Conservation (phyloP, 2,329 filamentous ascomycete genomes). For the Monascus ruber region DNA sequence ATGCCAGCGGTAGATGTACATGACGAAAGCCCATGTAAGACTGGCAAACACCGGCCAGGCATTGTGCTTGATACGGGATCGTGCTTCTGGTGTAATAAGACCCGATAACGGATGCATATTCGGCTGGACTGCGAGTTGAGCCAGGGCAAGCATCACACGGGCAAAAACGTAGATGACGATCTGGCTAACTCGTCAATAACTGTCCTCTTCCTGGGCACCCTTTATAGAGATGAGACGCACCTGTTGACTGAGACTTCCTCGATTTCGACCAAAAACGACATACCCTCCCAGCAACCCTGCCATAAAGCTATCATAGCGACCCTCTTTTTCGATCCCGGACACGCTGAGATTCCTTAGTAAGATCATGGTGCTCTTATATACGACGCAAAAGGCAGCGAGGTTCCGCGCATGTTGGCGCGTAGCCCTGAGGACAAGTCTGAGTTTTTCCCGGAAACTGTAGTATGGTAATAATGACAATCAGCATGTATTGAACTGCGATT, state of each 20-base stretch:
- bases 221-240: constrained; percentile 11
- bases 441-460: constrained; percentile 59
- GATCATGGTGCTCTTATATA: constrained; percentile 80
- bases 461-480: not conserved
- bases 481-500: constrained; percentile 2
- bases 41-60: constrained; percentile 91
- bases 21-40: constrained; percentile 82
- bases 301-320: constrained; percentile 71
- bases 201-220: not conserved
- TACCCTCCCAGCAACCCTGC: constrained; percentile 85
- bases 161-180: constrained; percentile 98
- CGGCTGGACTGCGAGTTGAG: constrained; percentile 67
- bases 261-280: constrained; percentile 73
- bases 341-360: constrained; percentile 50
- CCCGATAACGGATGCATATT: constrained; percentile 30
- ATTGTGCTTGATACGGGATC: constrained; percentile 48
- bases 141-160: constrained; percentile 72
- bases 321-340: constrained; percentile 42
- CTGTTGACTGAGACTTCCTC: constrained; percentile 74
- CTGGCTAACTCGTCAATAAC: constrained; percentile 31
- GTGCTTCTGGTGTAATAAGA: constrained; percentile 34
- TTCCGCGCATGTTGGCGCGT: constrained; percentile 86
- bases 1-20: constrained; percentile 90
- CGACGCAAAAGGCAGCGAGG: constrained; percentile 76
- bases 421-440: constrained; percentile 65